These are phyloP conservation scores for Backusella luteola DNA, from an alignment of 192 early-diverging fungal genomes.

Conservation along the genomic window DNA sequence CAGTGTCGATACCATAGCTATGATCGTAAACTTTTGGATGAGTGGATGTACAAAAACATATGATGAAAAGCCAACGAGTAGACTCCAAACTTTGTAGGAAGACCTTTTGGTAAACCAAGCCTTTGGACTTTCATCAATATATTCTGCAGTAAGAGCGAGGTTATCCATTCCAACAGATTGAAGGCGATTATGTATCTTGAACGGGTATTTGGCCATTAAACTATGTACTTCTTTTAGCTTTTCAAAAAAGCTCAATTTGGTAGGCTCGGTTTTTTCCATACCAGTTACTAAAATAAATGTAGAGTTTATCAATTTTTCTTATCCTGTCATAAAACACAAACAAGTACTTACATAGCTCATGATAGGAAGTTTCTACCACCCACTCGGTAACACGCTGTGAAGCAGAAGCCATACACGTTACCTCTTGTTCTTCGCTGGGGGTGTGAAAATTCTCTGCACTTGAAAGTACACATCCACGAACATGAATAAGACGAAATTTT, in stretches of 20 bases:
- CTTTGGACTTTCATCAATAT: background rate
- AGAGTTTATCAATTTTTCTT: background rate
- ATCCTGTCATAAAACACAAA: background rate
- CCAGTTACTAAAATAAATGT: background rate
- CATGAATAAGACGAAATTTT: constrained; percentile 78
- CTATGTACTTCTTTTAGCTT: constrained; percentile 20
- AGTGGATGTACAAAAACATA: constrained; percentile 17
- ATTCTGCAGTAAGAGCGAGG: background rate
- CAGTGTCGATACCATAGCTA: background rate
- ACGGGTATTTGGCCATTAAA: constrained; percentile 25
- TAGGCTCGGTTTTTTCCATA: background rate
- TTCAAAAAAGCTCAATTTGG: background rate
- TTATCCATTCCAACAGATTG: background rate
- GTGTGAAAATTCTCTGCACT: constrained; percentile 78
- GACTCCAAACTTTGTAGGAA: constrained; percentile 9
- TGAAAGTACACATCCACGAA: constrained; percentile 75
- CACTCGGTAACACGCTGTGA: constrained; percentile 64
- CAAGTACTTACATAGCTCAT: constrained; percentile 13
- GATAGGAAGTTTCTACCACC: constrained; percentile 59
- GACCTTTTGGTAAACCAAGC: background rate
- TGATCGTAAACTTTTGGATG: background rate
- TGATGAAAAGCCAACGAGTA: constrained; percentile 9
- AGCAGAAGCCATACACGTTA: constrained; percentile 87
- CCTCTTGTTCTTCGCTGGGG: constrained; percentile 80
- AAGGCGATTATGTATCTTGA: constrained; percentile 6